Base-by-base conservation (phyloP, 2,329 filamentous ascomycete species). In the Tolypocladium tundrense region DNA sequence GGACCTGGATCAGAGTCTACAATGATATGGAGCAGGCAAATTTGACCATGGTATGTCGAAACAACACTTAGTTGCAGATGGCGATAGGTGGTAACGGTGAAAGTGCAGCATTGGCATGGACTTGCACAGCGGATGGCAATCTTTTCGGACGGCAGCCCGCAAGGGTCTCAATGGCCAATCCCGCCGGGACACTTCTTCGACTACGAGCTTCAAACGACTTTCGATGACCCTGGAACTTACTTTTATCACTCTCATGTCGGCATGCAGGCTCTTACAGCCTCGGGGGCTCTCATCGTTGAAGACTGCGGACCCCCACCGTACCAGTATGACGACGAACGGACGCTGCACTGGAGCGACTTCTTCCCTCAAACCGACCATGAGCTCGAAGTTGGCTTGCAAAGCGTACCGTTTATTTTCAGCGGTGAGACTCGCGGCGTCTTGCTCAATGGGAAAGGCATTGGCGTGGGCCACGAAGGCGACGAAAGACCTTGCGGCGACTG, bases 211-310 rank as follows among this genome's bases (percentile, higher is more conserved):
- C 75, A 75, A 16, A 78, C 82, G 0, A 69, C 79, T 3, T 48
- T 67, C 1, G 79, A 78, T 9, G 78, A 83, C 57, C 78, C 81
- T 0, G 85, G 85, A 4, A 83, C 84, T 0, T 88, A 86, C 64
- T 87, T 86, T 65, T 88, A 88, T 64, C 85, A 88, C 65, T 86
- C 84, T 0, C 85, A 88, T 60, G 75, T 88, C 14, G 83, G 77
- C 0, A 82, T 87, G 59, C 84, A 88, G 65, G 80, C 81, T 0
- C 69, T 81, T 40, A 82, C 83, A 16, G 82, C 81, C 0, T 69
- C 77, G 8, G 86, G 86, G 0, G 71, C 79, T 0, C 64, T 88
- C 40, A 81, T 86, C 52, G 77, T 88, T n/a, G 77, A 81, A 58
- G 78, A 82, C 54, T 65, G 67, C 41, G 68, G 37, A 7, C 60